Conservation (phyloP, 108 stramenopile genomes). For the Nitzschia sp. region DNA sequence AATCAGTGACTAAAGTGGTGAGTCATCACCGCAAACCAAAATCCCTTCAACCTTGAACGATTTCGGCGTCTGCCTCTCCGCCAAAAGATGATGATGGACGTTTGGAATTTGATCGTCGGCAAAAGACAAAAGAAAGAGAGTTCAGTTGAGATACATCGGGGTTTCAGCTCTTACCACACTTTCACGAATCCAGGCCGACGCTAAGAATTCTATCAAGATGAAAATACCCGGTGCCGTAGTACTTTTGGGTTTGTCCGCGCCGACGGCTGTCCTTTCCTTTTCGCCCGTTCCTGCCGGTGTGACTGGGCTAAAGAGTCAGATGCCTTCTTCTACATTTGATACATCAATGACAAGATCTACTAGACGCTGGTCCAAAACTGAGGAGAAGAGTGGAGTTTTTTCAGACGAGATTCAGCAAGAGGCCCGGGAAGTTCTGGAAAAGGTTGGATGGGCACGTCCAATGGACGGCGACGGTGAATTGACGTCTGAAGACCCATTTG, state of each 20-base stretch:
- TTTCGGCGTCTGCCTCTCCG: background rate
- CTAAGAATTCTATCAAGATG: slow-evolving; percentile 3
- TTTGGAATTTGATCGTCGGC: background rate
- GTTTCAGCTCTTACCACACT: no score
- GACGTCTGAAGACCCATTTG: slow-evolving; percentile 83
- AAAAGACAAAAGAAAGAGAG: background rate
- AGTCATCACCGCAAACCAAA: no score
- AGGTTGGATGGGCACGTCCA: slow-evolving; percentile 70
- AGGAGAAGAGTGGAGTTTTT: slow-evolving; percentile 27
- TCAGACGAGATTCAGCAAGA: slow-evolving; percentile 52
- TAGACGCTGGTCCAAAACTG: background rate
- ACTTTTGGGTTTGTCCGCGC: background rate
- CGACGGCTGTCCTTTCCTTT: background rate
- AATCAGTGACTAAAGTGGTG: no score
- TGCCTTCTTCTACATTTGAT: no score
- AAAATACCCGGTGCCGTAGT: background rate
- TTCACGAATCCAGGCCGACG: no score
- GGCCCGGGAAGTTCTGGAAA: slow-evolving; percentile 63
- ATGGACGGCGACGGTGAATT: slow-evolving; percentile 41
- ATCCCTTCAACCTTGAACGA: no score
- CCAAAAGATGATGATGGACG: no score
- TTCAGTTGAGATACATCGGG: no score
- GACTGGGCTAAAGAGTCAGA: background rate
- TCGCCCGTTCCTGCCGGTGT: background rate
- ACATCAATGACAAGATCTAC: background rate